Evolutionary conservation across 1,139 yeast species (phyloP).

Genomic region (Candida sp.): DNA sequence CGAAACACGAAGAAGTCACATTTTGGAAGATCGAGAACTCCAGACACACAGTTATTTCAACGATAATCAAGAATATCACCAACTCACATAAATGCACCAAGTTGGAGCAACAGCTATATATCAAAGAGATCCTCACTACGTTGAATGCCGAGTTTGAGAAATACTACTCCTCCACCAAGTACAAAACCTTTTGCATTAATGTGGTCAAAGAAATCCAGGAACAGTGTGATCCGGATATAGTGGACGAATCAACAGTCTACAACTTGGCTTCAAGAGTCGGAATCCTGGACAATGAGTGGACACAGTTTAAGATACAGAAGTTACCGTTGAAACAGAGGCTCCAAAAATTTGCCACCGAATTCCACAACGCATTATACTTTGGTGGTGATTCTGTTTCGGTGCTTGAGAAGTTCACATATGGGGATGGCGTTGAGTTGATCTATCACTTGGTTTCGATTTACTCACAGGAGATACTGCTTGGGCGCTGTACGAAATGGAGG

Average conservation of each 20-base stretch:
- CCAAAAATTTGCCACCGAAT: constrained; percentile 30
- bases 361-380: constrained; percentile 26
- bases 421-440: constrained; percentile 25
- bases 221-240: constrained; percentile 20
- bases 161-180: constrained; percentile 26
- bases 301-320: constrained; percentile 29
- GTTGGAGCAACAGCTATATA: constrained; percentile 13
- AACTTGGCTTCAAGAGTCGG: constrained; percentile 34
- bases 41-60: constrained; percentile 23
- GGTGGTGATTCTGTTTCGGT: constrained; percentile 20
- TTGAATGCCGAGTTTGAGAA: constrained; percentile 33
- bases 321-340: constrained; percentile 28
- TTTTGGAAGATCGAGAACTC: constrained; percentile 22
- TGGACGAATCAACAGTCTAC: constrained; percentile 19
- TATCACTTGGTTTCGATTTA: constrained; percentile 37
- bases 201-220: constrained; percentile 28
- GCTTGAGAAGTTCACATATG: constrained; percentile 28
- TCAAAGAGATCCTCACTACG: constrained; percentile 26
- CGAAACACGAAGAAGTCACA: constrained; percentile 22
- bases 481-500: constrained; percentile 33
- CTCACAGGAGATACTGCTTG: constrained; percentile 22
- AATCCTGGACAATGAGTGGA: constrained; percentile 28
- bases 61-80: constrained; percentile 24
- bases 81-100: neutral
- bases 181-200: constrained; percentile 33